Evolutionary conservation across 495 filamentous ascomycete species (phyloP).

Genomic region (Xylaria intraflava): DNA sequence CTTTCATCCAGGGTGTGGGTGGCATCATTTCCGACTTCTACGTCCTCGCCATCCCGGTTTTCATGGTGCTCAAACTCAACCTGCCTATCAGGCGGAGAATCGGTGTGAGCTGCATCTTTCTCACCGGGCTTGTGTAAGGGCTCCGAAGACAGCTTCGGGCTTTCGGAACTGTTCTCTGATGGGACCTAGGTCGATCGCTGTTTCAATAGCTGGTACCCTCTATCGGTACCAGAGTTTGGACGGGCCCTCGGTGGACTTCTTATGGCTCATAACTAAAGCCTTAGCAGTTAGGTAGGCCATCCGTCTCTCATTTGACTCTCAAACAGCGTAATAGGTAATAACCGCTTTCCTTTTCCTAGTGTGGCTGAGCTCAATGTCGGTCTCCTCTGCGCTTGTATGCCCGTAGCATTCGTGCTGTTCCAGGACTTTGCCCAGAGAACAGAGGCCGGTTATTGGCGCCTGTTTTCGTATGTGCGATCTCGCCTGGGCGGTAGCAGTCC

Average conservation of each 20-base stretch:
- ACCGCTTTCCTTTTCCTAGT: no score
- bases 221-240: neutral
- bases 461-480: neutral
- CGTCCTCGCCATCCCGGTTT: constrained; percentile 4
- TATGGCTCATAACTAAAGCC: neutral
- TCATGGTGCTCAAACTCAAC: neutral
- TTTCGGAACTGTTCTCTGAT: neutral
- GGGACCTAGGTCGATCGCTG: neutral
- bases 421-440: neutral
- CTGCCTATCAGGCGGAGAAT: neutral
- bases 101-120: neutral
- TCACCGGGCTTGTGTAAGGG: constrained; percentile 6
- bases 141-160: neutral
- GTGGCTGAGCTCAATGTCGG: constrained; percentile 5
- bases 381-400: constrained; percentile 2
- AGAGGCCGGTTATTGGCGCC: neutral
- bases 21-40: constrained; percentile 4
- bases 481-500: neutral
- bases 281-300: neutral
- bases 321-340: no score
- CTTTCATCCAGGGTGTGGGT: neutral
- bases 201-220: neutral
- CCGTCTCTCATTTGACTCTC: no score
- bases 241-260: neutral
- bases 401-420: constrained; percentile 5